Percentiles rank a stretch among this genome's conserved stretches.
Conservation (phyloP, 1,139 yeast genomes). For the Nakaseomyces delphensis region DNA sequence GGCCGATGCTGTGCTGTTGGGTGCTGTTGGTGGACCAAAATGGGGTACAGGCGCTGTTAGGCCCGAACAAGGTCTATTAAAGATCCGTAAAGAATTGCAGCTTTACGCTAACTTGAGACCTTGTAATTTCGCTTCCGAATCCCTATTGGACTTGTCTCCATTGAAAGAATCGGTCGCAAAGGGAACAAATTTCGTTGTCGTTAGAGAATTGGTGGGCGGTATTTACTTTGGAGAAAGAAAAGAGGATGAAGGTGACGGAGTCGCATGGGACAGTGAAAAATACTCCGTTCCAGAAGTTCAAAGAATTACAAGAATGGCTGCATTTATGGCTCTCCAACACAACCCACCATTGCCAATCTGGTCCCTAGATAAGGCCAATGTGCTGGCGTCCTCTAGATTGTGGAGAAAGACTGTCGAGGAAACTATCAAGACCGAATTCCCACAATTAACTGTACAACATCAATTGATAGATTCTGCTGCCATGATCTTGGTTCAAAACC, state of each 20-base stretch:
- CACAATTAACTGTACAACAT: slow-evolving; percentile 74
- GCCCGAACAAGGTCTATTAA: slow-evolving; percentile 92
- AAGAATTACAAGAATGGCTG: slow-evolving; percentile 97
- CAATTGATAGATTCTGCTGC: slow-evolving; percentile 98
- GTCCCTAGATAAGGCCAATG: slow-evolving; percentile 96
- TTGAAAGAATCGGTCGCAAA: slow-evolving; percentile 71
- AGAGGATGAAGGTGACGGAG: slow-evolving; percentile 79
- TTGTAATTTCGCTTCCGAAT: slow-evolving; percentile 86
- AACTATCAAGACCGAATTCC: slow-evolving; percentile 80
- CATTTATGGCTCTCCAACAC: slow-evolving; percentile 87
- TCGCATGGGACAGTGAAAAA: slow-evolving; percentile 90
- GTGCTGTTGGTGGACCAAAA: slow-evolving; percentile 98
- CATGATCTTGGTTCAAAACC: slow-evolving; percentile 87
- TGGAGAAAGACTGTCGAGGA: slow-evolving; percentile 92
- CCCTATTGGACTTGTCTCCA: slow-evolving; percentile 78
- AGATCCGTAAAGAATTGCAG: slow-evolving; percentile 89
- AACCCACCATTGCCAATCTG: slow-evolving; percentile 90
- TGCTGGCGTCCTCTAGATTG: slow-evolving; percentile 86
- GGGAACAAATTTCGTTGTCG: slow-evolving; percentile 88
- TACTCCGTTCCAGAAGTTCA: slow-evolving; percentile 86
- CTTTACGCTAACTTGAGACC: slow-evolving; percentile 95
- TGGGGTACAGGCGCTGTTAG: slow-evolving; percentile 89
- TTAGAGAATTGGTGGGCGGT: slow-evolving; percentile 95
- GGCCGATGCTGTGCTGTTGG: slow-evolving; percentile 88
- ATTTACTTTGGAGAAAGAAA: slow-evolving; percentile 92